These are phyloP conservation scores for Phialocephala sp. DNA, from an alignment of 2,329 filamentous ascomycete genomes.

Conservation along the genomic window DNA sequence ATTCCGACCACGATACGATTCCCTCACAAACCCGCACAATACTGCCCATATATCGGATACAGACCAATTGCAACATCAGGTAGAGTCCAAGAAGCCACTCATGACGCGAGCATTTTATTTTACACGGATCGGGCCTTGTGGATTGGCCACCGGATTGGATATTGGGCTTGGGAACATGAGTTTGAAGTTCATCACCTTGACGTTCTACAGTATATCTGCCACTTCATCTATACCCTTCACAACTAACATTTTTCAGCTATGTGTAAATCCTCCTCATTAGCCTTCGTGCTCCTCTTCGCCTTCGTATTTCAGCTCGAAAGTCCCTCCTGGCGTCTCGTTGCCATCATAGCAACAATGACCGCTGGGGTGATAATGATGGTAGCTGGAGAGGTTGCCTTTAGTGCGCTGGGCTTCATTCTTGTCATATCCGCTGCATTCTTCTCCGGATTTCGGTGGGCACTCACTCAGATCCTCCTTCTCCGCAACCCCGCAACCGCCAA, in stretches of 20 bases:
- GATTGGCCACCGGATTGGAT: conserved; percentile 89
- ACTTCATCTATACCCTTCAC: not conserved
- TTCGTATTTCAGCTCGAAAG: conserved; percentile 91
- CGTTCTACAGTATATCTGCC: conserved; percentile 81
- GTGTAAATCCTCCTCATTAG: conserved; percentile 97
- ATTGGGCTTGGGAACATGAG: conserved; percentile 97
- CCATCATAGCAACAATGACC: conserved; percentile 92
- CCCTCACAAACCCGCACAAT: conserved; percentile 43
- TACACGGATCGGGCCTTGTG: conserved; percentile 89
- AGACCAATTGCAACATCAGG: conserved; percentile 40
- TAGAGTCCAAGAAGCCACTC: conserved; percentile 51
- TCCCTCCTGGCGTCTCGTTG: conserved; percentile 82
- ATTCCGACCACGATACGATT: conserved; percentile 68
- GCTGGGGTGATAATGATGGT: conserved; percentile 97
- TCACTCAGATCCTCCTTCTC: conserved; percentile 95
- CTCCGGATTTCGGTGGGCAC: conserved; percentile 95
- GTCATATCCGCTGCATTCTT: conserved; percentile 95
- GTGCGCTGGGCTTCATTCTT: conserved; percentile 83
- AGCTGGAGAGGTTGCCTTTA: conserved; percentile 90
- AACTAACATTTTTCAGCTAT: conserved; percentile 63
- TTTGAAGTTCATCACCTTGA: conserved; percentile 93
- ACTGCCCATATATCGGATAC: conserved; percentile 36
- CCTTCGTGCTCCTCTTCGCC: conserved; percentile 93
- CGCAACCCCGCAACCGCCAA: conserved; percentile 95
- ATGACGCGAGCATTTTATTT: conserved; percentile 93